These are phyloP conservation scores for Epichloe aotearoae DNA, from an alignment of 2,329 filamentous ascomycete species.

Conservation along the genomic window DNA sequence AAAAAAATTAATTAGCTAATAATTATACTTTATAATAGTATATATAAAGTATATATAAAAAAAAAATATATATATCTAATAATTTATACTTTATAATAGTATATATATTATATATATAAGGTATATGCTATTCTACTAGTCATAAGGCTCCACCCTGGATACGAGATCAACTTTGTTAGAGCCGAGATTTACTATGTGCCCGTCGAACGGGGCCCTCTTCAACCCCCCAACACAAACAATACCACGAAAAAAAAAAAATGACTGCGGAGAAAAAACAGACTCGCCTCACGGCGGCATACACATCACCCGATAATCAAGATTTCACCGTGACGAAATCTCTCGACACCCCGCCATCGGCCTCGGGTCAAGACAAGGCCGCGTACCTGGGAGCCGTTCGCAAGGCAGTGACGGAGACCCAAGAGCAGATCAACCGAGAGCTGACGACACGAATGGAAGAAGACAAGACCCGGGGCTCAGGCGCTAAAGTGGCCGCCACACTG, in stretches of 20 bases:
- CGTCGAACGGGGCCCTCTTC: too few species aligned
- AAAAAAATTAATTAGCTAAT: too few species aligned
- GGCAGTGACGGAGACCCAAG: conserved; percentile 46
- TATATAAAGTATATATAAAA: too few species aligned
- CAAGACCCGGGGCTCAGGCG: conserved; percentile 34
- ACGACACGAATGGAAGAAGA: conserved; percentile 65
- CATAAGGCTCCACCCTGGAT: too few species aligned
- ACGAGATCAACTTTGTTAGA: too few species aligned
- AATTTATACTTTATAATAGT: too few species aligned
- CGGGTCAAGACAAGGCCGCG: conserved; percentile 36
- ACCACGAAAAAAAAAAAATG: background rate
- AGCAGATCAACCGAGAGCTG: conserved; percentile 54
- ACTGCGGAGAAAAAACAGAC: background rate
- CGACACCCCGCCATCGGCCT: conserved; percentile 19
- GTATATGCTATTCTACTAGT: too few species aligned
- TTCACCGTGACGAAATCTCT: conserved; percentile 31
- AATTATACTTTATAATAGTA: too few species aligned
- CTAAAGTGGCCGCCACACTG: conserved; percentile 6
- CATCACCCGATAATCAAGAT: conserved; percentile 33
- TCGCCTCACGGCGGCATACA: conserved; percentile 37
- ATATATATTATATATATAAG: too few species aligned
- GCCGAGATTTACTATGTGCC: too few species aligned
- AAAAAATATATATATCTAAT: too few species aligned
- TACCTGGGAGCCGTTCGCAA: conserved; percentile 48
- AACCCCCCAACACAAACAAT: background rate